Evolutionary conservation across 371 early-diverging fungal genomes (phyloP).

Genomic region (Mortierella sp.): DNA sequence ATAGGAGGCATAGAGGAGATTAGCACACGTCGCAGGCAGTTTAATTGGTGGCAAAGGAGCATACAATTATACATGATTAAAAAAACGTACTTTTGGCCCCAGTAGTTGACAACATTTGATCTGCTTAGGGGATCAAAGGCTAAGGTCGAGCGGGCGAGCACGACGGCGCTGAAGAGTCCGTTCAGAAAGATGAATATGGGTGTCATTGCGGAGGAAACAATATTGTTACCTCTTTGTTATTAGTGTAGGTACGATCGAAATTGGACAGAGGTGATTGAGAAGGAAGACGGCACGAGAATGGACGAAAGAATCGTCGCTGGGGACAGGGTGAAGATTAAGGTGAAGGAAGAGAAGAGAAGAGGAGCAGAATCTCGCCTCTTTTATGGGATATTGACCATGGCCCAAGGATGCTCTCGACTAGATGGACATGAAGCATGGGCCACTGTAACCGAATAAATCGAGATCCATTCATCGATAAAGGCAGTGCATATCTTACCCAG

Average conservation of each 20-base stretch:
- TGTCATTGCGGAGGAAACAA: slow-evolving; percentile 5
- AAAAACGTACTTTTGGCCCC: slow-evolving; percentile 42
- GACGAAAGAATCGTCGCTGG: neutral
- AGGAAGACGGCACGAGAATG: neutral
- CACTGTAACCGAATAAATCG: too few relatives aligned
- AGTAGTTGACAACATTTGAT: slow-evolving; percentile 46
- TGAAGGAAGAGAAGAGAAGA: too few relatives aligned
- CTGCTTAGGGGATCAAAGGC: slow-evolving; percentile 26
- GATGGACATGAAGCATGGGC: too few relatives aligned
- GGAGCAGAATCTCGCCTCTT: neutral
- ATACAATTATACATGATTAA: neutral
- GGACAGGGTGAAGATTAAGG: neutral
- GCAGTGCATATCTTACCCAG: too few relatives aligned
- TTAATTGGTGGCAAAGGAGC: too few relatives aligned
- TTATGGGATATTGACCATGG: too few relatives aligned
- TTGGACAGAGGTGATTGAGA: neutral
- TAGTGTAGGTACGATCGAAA: too few relatives aligned
- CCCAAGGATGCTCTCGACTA: too few relatives aligned
- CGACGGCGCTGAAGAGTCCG: neutral
- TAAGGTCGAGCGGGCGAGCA: neutral
- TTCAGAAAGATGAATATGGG: neutral
- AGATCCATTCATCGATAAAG: too few relatives aligned
- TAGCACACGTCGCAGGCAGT: too few relatives aligned
- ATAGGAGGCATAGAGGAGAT: neutral
- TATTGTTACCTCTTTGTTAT: too few relatives aligned